These are phyloP conservation scores for Austroboletus niveus DNA, from an alignment of 1,284 basidiomycete species.

Conservation along the genomic window DNA sequence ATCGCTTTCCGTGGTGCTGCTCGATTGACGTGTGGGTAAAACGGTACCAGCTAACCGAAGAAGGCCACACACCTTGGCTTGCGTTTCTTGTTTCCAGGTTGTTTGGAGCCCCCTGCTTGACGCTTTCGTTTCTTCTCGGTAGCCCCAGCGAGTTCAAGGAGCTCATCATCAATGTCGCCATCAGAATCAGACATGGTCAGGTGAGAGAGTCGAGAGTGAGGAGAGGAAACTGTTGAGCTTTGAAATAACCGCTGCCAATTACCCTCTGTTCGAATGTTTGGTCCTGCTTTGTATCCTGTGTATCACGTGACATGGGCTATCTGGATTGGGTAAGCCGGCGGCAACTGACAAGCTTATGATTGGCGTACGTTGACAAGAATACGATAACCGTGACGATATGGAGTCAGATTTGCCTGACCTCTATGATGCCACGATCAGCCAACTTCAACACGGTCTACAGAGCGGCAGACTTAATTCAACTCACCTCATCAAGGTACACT, in stretches of 20 bases:
- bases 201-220: not conserved
- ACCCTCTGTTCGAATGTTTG: constrained; percentile 12
- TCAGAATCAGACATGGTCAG: constrained; percentile 66
- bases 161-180: constrained; percentile 65
- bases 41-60: constrained; percentile 4
- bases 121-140: constrained; percentile 52
- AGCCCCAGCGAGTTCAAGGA: constrained; percentile 64
- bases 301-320: constrained; percentile 10
- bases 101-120: constrained; percentile 35
- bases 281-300: constrained; percentile 18
- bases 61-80: constrained; percentile 46
- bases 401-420: constrained; percentile 23
- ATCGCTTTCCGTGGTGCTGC: constrained; percentile 41
- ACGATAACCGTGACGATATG: constrained; percentile 1
- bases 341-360: not conserved
- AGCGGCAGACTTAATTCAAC: constrained; percentile 20
- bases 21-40: constrained; percentile 2
- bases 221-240: constrained; percentile 2
- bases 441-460: constrained; percentile 27
- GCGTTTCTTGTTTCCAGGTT: constrained; percentile 42
- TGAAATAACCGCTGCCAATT: not conserved
- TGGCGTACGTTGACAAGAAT: not conserved
- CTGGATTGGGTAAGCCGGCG: constrained; percentile 5
- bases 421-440: constrained; percentile 30
- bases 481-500: constrained; percentile 25